Evolutionary conservation across 176 grass and related monocot genomes (phyloP), one percentile per base, ranked within the genome.

Genomic region (Paspalum notatum): DNA sequence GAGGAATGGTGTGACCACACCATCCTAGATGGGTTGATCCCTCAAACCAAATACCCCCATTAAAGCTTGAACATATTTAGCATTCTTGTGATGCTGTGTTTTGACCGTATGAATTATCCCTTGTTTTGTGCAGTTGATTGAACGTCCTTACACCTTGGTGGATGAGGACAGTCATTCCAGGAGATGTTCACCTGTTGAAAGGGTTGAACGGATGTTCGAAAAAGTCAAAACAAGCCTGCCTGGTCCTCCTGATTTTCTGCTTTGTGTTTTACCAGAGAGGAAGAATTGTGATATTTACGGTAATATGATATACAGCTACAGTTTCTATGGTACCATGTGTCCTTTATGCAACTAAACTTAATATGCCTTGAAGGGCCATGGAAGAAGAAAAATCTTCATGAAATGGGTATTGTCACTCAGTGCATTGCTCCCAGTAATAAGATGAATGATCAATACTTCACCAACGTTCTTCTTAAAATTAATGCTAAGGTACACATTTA

Each of bases 341-440:
- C n/a, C 18, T 84, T 64, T 12, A 51, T 39, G 47, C 40, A 74
- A 69, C 39, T 32, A 82, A 85, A 70, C 56, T 24, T 63, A 5
- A 74, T 76, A 48, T 74, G 10, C 50, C 44, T 72, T 90, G 65
- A 89, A 98, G 95, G 95, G 26, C 90, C 95, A 77, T 94, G 95
- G 92, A 94, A 98, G 84, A 98, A 86, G 81, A 98, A 98, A 90
- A 94, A 92, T 84, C 95, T 98, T 87, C 83, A 89, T 74, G 92
- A 98, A 68, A 51, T 85, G 85, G 95, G 95, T 80, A 92, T 98
- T 71, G 77, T 85, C 54, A 98, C 95, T 79, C 92, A 98, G 82
- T 98, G 91, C 72, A 83, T 98, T 81, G 87, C 84, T 87, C 92
- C 92, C 58, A 86, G 78, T 76, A 79, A 48, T 83, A 94, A 87